phyloP scores from a whole-genome alignment of 805 yeast species.

The Kuraishia molischiana region DNA sequence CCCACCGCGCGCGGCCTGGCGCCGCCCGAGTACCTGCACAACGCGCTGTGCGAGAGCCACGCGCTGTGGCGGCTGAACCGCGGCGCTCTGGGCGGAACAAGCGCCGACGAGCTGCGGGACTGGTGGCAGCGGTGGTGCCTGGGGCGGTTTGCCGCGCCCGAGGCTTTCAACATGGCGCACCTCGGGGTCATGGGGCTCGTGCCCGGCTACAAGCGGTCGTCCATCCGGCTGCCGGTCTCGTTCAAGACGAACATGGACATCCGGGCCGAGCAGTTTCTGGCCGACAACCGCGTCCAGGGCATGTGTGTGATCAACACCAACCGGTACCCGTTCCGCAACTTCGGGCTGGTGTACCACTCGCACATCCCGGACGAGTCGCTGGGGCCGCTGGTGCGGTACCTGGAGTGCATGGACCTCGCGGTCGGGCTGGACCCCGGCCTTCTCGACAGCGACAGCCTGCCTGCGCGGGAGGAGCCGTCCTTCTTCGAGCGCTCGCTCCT shows the following conservation, averaged over 20 bases:
- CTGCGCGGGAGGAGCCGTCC: slow-evolving; percentile 13
- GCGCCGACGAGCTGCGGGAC: slow-evolving; percentile 7
- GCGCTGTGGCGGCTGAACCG: slow-evolving; percentile 21
- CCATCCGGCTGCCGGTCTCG: slow-evolving; percentile 18
- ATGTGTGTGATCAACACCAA: slow-evolving; percentile 16
- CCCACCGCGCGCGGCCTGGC: slow-evolving; percentile 18
- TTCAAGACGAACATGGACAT: slow-evolving; percentile 16
- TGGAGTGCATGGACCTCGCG: slow-evolving; percentile 15
- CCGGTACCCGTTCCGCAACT: slow-evolving; percentile 20
- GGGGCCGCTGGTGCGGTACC: slow-evolving; percentile 10
- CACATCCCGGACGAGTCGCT: slow-evolving; percentile 12
- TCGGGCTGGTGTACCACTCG: slow-evolving; percentile 17
- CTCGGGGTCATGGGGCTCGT: slow-evolving; percentile 23
- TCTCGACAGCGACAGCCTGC: slow-evolving; percentile 14
- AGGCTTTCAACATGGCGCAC: slow-evolving; percentile 15
- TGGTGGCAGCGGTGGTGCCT: slow-evolving; percentile 31
- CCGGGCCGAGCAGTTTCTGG: slow-evolving; percentile 8
- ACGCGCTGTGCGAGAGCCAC: slow-evolving; percentile 20
- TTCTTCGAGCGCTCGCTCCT: slow-evolving; percentile 18
- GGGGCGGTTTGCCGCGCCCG: slow-evolving; percentile 14
- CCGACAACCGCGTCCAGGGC: slow-evolving; percentile 10
- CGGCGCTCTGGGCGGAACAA: slow-evolving; percentile 15
- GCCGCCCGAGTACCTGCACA: slow-evolving; percentile 20
- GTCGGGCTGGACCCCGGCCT: slow-evolving; percentile 17
- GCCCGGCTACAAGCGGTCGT: slow-evolving; percentile 18